A percentile compares a stretch with the other conserved stretches of the same genome.
phyloP scores from a whole-genome alignment of 352 stramenopile species.

The Phytophthora multivora region DNA sequence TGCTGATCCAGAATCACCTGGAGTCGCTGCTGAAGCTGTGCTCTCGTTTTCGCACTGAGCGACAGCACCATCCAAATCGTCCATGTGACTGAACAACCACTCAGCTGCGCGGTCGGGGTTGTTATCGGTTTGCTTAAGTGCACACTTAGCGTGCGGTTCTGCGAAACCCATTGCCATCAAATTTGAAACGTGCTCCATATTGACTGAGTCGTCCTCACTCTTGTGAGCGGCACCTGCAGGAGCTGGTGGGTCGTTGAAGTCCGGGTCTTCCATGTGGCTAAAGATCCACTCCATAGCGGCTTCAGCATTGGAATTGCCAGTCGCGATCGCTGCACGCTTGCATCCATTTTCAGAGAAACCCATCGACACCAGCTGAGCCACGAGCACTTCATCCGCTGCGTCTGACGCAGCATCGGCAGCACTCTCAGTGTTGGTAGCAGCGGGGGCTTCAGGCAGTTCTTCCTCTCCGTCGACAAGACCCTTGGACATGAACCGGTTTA shows the following conservation, averaged over 20 bases:
- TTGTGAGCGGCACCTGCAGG: constrained; percentile 13
- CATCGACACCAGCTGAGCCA: constrained; percentile 97
- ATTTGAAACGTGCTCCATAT: constrained; percentile 66
- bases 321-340: constrained; percentile 94
- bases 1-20: constrained; percentile 19
- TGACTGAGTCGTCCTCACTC: constrained; percentile 63
- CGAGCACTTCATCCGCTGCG: constrained; percentile 88
- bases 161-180: constrained; percentile 90
- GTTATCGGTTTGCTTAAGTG: constrained; percentile 91
- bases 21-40: constrained; percentile 17
- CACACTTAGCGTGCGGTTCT: constrained; percentile 91
- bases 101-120: constrained; percentile 95
- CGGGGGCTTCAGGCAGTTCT: constrained; percentile 77
- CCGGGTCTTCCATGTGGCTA: constrained; percentile 97
- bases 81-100: constrained; percentile 98
- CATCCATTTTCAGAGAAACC: constrained; percentile 98
- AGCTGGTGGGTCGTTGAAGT: constrained; percentile 95
- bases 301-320: constrained; percentile 90
- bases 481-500: constrained; percentile 80
- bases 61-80: constrained; percentile 94
- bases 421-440: constrained; percentile 7
- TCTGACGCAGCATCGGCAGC: constrained; percentile 28
- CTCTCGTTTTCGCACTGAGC: constrained; percentile 70
- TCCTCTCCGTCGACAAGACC: constrained; percentile 88
- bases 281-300: constrained; percentile 98